These are phyloP conservation scores for Boeremia exigua DNA, from an alignment of 2,329 filamentous ascomycete species.

Conservation along the genomic window DNA sequence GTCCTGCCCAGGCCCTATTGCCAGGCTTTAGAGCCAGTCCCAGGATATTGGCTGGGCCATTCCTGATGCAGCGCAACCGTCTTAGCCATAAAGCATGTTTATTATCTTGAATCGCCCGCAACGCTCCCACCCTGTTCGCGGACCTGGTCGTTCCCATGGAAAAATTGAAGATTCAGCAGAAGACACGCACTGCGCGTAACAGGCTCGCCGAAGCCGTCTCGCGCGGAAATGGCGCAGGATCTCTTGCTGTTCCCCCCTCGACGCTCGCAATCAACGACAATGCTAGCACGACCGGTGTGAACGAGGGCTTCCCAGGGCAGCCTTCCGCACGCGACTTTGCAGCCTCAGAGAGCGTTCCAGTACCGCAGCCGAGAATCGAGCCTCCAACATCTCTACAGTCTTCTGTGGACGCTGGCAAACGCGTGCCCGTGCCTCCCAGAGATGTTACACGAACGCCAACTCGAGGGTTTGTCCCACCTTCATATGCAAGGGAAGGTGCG, in stretches of 20 bases:
- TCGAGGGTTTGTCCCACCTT: constrained; percentile 24
- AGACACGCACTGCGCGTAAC: constrained; percentile 45
- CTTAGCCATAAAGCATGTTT: constrained; percentile 31
- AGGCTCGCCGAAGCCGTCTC: constrained; percentile 37
- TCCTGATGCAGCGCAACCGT: constrained; percentile 12
- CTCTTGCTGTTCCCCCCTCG: constrained; percentile 38
- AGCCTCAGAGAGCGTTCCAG: constrained; percentile 21
- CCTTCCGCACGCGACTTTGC: constrained; percentile 46
- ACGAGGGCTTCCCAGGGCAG: constrained; percentile 39
- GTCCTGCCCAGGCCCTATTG: constrained; percentile 27
- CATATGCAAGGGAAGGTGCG: constrained; percentile 5
- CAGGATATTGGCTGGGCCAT: constrained; percentile 20
- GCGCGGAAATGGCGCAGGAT: constrained; percentile 32
- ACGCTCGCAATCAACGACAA: constrained; percentile 40
- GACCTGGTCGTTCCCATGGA: constrained; percentile 34
- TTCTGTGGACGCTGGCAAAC: constrained; percentile 43
- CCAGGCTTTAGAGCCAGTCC: constrained; percentile 26
- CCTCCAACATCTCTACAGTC: constrained; percentile 45
- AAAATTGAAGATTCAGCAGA: constrained; percentile 35
- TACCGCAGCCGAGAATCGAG: constrained; percentile 31
- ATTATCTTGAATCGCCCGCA: constrained; percentile 20
- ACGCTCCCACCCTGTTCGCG: constrained; percentile 13
- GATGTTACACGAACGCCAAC: constrained; percentile 24
- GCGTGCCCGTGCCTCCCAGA: constrained; percentile 36
- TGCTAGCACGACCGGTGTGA: constrained; percentile 39